Evolutionary conservation across 1,284 basidiomycete genomes (phyloP), one percentile per base, ranked within the genome.

Genomic region (Apiotrichum sp.): DNA sequence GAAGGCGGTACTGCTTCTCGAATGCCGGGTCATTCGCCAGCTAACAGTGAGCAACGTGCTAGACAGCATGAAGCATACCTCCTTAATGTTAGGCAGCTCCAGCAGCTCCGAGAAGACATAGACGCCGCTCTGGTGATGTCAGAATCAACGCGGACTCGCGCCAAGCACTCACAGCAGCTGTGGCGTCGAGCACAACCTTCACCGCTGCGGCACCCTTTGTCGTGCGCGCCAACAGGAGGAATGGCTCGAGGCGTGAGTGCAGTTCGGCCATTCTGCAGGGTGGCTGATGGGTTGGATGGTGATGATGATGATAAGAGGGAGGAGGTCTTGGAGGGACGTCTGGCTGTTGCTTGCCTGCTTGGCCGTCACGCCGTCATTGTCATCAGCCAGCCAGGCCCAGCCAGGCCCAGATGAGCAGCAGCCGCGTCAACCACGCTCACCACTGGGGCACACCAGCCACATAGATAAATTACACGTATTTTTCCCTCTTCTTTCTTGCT

Each of bases 91-190:
- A 0, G 86, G 82, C 33, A 87, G 74, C 43, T 90, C 86, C 46
- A 97, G 78, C 52, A 98, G 78, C 75, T 97, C 93, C 1, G 84
- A 82, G 67, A 97, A 97, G 56, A 91, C 87, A 72, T 89, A 96
- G 42, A 93, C 86, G 14, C 92, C 93, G 7, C 86, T 84, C 75
- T 77, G 56, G 29, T 5, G 6, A 6, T 29, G 38, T 8, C 36
- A 9, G 36, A 33, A 50, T 34, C 13, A 7, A 34, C 35, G 8
- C 11, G 29, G n/a, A n/a, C 4, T 5, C 7, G 6, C 11, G 1
- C 2, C 7, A 10, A n/a, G 13, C 6, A 64, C 75, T 50, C 44
- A 78, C 76, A 0, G 93, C 88, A 40, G 88, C 82, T 36, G 88
- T 92, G 53, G 86, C 93, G 71, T 96, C 87, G 65, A 85, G 80